phyloP scores from a whole-genome alignment of 2,329 filamentous ascomycete genomes.

The Aspergillus fischeri region DNA sequence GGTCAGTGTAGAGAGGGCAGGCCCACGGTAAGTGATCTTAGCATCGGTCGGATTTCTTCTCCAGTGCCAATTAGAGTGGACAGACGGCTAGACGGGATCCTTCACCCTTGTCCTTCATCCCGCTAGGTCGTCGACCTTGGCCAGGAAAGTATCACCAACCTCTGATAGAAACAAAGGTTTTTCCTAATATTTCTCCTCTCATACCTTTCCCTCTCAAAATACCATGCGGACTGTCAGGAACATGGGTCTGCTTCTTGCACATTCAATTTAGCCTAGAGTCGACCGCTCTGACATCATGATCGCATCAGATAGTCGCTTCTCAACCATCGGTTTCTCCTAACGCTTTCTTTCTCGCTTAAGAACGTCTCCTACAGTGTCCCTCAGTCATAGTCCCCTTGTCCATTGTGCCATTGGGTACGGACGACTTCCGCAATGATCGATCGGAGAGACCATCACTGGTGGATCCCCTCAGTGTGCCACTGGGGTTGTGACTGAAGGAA shows the following conservation, averaged over 20 bases:
- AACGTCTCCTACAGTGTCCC: not conserved
- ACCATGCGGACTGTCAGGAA: not conserved
- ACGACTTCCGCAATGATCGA: not conserved
- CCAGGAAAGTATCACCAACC: not conserved
- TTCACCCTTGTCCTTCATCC: not conserved
- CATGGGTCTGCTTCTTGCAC: not conserved
- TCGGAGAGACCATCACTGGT: not conserved
- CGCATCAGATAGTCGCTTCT: not conserved
- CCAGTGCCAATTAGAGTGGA: not conserved
- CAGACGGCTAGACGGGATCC: not conserved
- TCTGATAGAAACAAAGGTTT: not conserved
- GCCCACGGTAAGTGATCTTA: not conserved
- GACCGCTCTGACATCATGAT: not conserved
- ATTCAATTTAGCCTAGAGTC: not conserved
- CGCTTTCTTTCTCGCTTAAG: not conserved
- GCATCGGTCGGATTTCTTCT: not conserved
- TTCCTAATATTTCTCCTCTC: not conserved
- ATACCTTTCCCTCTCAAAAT: not conserved
- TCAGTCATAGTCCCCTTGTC: not conserved
- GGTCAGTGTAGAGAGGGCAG: not conserved
- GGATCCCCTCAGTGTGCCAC: not conserved
- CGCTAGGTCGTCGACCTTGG: not conserved
- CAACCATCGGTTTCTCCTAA: not conserved
- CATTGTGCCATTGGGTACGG: not conserved
- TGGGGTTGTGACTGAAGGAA: not conserved